Base-by-base conservation (phyloP, 2,329 filamentous ascomycete species). In the Biscogniauxia mediterranea region DNA sequence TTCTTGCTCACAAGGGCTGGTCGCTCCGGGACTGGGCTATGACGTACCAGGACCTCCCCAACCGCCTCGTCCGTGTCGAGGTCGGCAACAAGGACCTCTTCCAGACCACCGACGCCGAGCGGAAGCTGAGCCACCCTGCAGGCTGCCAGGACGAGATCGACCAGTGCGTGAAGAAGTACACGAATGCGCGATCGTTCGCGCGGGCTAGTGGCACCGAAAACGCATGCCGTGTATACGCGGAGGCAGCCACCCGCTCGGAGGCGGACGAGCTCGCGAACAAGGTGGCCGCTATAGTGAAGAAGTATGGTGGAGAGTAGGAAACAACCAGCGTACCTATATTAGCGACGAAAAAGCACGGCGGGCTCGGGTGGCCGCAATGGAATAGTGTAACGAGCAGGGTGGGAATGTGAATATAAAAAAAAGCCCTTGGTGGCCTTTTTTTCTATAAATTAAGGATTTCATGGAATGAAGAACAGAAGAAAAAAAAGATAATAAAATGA, bases 141-240 rank as follows among this genome's bases (percentile, higher is more conserved):
- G 92, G 92, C 55, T 84, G 91, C 26, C 95, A 99, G 78, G 84
- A 86, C 19, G 87, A 92, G 75, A 97, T 99, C 69, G 93, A 98
- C 77, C 85, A 87, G 63, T 83, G 91, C 62, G 93, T 97, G 63
- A 89, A 89, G 73, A 97, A 97, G 77, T 97, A 96, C 78, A 91
- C 91, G 71, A 90, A 91, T 70, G 95, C 92, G 2, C 86, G 95
- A 66, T 89, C 91, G 55, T 99, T 99, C 76, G 95, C 93, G 7
- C 89, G 95, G 69, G 93, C 95, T 46, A 95, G 90, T 67, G 95
- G 95, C 28, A 99, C 95, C 0, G 95, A 99, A 77, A 96, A 99
- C 76, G 94, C 93, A 2, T 93, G 97, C 69, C 86, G 95, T 64
- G 93, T 99, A 20, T 99, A 99, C 73, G 94, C 94, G 7, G 95